phyloP scores from a whole-genome alignment of 805 yeast genomes.

The Jamesozyma rosinii region DNA sequence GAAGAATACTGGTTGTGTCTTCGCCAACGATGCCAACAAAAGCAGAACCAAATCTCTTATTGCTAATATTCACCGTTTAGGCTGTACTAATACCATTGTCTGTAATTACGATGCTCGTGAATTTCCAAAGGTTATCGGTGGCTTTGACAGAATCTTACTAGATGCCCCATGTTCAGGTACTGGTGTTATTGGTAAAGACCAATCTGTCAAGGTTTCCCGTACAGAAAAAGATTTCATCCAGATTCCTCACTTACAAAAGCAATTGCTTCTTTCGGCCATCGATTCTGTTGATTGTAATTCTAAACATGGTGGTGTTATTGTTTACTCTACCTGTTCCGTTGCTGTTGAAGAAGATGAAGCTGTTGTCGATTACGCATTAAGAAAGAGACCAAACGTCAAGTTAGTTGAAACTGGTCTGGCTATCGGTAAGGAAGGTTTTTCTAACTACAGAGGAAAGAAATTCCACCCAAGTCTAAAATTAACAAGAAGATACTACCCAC shows the following conservation, averaged over 20 bases:
- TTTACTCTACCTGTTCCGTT: constrained; percentile 96
- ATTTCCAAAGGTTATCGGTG: constrained; percentile 96
- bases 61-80: constrained; percentile 94
- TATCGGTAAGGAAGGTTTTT: constrained; percentile 94
- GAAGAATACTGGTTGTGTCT: constrained; percentile 96
- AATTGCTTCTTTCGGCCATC: constrained; percentile 84
- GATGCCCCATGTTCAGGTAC: constrained; percentile 99
- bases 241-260: constrained; percentile 94
- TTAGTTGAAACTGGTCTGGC: constrained; percentile 85
- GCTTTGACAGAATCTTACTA: constrained; percentile 85
- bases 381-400: constrained; percentile 92
- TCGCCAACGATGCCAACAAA: constrained; percentile 95
- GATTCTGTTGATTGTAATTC: constrained; percentile 95
- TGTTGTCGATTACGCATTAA: constrained; percentile 93
- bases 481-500: constrained; percentile 96
- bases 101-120: constrained; percentile 98
- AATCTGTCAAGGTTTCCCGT: constrained; percentile 83
- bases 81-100: constrained; percentile 92
- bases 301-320: constrained; percentile 85
- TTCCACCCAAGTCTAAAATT: constrained; percentile 68
- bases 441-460: constrained; percentile 85
- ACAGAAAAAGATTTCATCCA: constrained; percentile 94
- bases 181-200: constrained; percentile 97
- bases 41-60: constrained; percentile 92
- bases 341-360: constrained; percentile 98